Evolutionary conservation across 345 rosid genomes (phyloP).

Genomic region (Toxicodendron radicans): DNA sequence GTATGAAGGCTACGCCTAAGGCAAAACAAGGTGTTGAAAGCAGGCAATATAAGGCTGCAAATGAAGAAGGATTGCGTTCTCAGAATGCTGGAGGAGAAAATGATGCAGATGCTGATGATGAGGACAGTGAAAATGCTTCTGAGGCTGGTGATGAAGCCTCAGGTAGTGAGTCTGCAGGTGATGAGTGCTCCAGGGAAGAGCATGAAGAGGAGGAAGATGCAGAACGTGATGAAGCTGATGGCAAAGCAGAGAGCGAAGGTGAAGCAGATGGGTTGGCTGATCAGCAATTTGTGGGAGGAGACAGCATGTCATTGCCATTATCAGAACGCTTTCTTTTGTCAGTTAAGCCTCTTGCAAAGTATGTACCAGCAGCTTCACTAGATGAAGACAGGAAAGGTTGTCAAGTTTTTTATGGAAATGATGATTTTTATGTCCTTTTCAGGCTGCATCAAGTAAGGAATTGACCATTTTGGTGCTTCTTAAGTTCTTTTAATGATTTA

Average conservation of each 20-base stretch:
- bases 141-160: constrained; percentile 81
- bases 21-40: constrained; percentile 39
- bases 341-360: constrained; percentile 84
- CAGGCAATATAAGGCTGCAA: constrained; percentile 37
- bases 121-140: constrained; percentile 86
- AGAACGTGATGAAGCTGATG: constrained; percentile 75
- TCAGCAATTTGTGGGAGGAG: constrained; percentile 54
- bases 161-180: constrained; percentile 83
- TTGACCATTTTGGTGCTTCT: neutral
- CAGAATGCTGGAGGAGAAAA: constrained; percentile 61
- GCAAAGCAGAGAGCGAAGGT: constrained; percentile 92
- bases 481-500: neutral
- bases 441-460: constrained; percentile 87
- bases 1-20: constrained; percentile 42
- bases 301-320: constrained; percentile 42
- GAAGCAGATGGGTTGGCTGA: constrained; percentile 79
- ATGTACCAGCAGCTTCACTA: constrained; percentile 47
- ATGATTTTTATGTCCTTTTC: constrained; percentile 86
- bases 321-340: constrained; percentile 62
- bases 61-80: constrained; percentile 37
- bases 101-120: constrained; percentile 84
- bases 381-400: constrained; percentile 50
- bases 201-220: constrained; percentile 83
- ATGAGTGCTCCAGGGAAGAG: constrained; percentile 85
- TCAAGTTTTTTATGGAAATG: constrained; percentile 81